Percentiles rank a stretch among this genome's conserved stretches.
Conservation (phyloP, 2,329 filamentous ascomycete species). For the Botryotinia calthae region DNA sequence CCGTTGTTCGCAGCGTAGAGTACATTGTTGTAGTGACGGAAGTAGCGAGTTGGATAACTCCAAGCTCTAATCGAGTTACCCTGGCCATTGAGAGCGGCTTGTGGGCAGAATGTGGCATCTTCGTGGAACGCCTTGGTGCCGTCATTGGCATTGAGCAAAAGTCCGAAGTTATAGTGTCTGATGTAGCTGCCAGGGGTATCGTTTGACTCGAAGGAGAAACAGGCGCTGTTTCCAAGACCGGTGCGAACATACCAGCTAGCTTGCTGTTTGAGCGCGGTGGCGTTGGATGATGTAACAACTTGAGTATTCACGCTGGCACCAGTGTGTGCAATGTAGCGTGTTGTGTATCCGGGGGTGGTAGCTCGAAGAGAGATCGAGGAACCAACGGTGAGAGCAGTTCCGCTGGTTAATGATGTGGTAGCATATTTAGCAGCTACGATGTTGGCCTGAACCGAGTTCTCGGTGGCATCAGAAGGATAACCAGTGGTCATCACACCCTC, state of each 20-base stretch:
- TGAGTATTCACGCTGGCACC: conserved; percentile 53
- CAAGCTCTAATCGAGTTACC: conserved; percentile 55
- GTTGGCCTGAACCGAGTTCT: conserved; percentile 57
- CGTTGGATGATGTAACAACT: conserved; percentile 51
- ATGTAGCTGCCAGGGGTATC: conserved; percentile 59
- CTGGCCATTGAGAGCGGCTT: conserved; percentile 49
- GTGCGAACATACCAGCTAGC: conserved; percentile 54
- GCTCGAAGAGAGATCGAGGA: conserved; percentile 52
- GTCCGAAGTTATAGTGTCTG: conserved; percentile 53
- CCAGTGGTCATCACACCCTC: conserved; percentile 63
- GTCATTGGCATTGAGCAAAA: conserved; percentile 51
- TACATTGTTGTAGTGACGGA: conserved; percentile 52
- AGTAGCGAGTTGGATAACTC: conserved; percentile 58
- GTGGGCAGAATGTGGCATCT: conserved; percentile 62
- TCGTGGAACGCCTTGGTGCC: conserved; percentile 55
- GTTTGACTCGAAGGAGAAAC: conserved; percentile 59
- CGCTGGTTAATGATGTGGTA: conserved; percentile 47
- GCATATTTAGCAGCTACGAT: conserved; percentile 59
- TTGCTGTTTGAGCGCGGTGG: conserved; percentile 48
- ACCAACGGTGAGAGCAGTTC: conserved; percentile 48
- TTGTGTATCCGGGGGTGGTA: conserved; percentile 54
- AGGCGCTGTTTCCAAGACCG: conserved; percentile 55
- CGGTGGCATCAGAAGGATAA: conserved; percentile 58
- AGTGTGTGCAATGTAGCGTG: conserved; percentile 54
- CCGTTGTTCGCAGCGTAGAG: conserved; percentile 53